These are phyloP conservation scores for Pythium grandisporangium DNA, from an alignment of 352 stramenopile species.

Conservation along the genomic window DNA sequence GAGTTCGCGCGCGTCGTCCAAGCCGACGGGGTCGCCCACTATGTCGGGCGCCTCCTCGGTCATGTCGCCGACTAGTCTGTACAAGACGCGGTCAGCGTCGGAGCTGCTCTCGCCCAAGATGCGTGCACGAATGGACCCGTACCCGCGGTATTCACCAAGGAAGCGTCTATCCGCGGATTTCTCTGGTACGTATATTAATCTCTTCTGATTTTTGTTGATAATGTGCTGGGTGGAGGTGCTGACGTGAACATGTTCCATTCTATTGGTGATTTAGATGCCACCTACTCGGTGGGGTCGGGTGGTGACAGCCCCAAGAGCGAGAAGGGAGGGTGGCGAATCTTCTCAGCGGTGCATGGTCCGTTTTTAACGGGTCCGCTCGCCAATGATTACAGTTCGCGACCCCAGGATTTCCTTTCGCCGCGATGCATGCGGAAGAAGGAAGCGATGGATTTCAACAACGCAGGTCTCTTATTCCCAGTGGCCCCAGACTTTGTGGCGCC, in stretches of 20 bases:
- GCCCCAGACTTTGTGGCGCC: conserved; percentile 16
- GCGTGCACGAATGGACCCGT: conserved; percentile 9
- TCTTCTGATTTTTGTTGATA: background rate
- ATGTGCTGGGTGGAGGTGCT: too few species aligned
- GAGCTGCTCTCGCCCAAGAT: conserved; percentile 6
- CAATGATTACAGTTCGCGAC: conserved; percentile 11
- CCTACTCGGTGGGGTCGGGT: conserved; percentile 20
- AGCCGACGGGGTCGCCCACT: conserved; percentile 1
- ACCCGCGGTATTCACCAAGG: conserved; percentile 12
- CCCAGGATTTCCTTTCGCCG: conserved; percentile 19
- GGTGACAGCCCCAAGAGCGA: conserved; percentile 26
- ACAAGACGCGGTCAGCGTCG: conserved; percentile 4
- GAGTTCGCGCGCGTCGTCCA: conserved; percentile 4
- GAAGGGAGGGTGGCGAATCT: conserved; percentile 16
- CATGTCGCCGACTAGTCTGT: background rate
- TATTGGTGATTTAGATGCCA: conserved; percentile 12
- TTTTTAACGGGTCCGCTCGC: conserved; percentile 31
- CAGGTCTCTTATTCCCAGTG: conserved; percentile 22
- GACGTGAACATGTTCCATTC: background rate
- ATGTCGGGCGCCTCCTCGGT: too few species aligned
- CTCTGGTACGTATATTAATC: conserved; percentile 5
- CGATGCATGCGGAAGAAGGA: conserved; percentile 14
- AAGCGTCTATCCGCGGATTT: conserved; percentile 15
- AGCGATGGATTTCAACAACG: conserved; percentile 20
- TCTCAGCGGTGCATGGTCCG: conserved; percentile 18